Conservation (phyloP, 345 rosid genomes). For the Salix brachista region DNA sequence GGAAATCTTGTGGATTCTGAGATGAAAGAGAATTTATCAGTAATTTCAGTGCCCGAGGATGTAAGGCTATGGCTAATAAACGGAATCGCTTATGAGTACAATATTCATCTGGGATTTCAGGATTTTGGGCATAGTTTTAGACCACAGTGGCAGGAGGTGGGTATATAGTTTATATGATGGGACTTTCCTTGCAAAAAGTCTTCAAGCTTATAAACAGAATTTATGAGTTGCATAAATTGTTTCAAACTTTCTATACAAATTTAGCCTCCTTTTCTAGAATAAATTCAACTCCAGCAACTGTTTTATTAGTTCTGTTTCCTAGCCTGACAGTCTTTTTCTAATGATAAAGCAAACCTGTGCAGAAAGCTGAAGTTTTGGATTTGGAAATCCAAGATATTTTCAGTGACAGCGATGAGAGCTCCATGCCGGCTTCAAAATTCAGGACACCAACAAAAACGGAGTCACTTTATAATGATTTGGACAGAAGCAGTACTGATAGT, state of each 20-base stretch:
- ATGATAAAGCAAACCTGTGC: neutral
- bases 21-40: constrained; percentile 15
- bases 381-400: neutral
- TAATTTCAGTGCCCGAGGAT: neutral
- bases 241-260: too few species aligned
- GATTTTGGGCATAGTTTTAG: neutral
- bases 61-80: constrained; percentile 6
- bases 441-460: neutral
- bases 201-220: too few species aligned
- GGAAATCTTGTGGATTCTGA: constrained; percentile 16
- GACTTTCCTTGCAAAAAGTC: neutral
- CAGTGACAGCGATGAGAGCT: constrained; percentile 4
- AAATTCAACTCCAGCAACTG: too few species aligned
- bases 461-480: neutral
- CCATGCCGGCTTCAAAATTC: neutral
- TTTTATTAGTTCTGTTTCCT: neutral
- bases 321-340: neutral
- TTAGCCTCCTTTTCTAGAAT: too few species aligned
- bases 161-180: neutral
- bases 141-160: neutral
- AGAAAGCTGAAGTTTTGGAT: constrained; percentile 15
- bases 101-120: constrained; percentile 6
- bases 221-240: too few species aligned
- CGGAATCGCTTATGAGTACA: constrained; percentile 16
- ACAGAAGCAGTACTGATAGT: neutral